Evolutionary conservation across 192 early-diverging fungal species (phyloP), one percentile per base, ranked within the genome.

Genomic region (Ambispora gerdemannii): DNA sequence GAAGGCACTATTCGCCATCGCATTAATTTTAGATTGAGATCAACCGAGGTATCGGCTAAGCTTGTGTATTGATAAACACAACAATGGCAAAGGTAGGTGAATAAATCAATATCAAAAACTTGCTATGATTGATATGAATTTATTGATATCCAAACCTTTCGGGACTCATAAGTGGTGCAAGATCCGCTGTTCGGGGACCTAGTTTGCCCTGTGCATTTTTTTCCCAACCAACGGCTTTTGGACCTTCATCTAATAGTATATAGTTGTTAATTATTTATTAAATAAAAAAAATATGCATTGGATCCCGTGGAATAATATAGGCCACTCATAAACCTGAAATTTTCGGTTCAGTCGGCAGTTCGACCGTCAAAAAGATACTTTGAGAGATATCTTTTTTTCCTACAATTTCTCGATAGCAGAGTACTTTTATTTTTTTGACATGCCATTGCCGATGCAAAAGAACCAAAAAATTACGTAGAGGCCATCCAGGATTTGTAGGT

Each of bases 21-120:
- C 97, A 98, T 98, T 51, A 98, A 82, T 70, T 97, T 95, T 53
- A 98, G 83, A 72, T 98, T 98, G 38, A 98, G 77, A 67, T 95
- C 92, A 19, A 98, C 91, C 2, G 97, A 91, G 0, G 94, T 91
- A 50, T 90, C 89, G 1, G 95, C 93, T 63, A 98, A 80, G 56
- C 89, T 89, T 75, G n/a, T 22, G 30, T 1, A 70, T 33, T 63
- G 3, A 19, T 8, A 38, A 22, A 19, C 58, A 34, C 7, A 77
- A 20, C 6, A 36, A 20, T 8, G 50, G 19, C 13, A 51, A 64
- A 27, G 64, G 25, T n/a, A 69, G 6, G n/a, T 24, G 22, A 53
- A 63, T 38, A 63, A 25, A 63, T 20, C 4, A 61, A 22, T 11
- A 61, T 34, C 20, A 7, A 61, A 63, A 50, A 6, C 24, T 15